Evolutionary conservation across 352 stramenopile species (phyloP), one percentile per base, ranked within the genome.

Genomic region (Nothophytophthora sp.): DNA sequence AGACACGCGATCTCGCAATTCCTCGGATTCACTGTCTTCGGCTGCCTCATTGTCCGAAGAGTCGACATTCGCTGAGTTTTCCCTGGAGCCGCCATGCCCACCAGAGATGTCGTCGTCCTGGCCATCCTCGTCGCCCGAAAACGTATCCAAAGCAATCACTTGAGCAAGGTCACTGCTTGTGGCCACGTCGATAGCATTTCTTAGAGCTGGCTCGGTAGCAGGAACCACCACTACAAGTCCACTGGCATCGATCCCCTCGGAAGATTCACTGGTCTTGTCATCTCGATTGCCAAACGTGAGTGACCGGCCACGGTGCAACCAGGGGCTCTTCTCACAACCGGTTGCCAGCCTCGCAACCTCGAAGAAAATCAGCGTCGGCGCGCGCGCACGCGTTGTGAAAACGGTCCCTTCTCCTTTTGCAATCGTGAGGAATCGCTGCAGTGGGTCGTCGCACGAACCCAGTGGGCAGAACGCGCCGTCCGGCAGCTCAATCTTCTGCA

Each of bases 361-460:
- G 55, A 92, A 96, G 50, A 88, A 91, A 39, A 96, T 59, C 10
- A 95, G 62, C 16, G 80, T 92, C 13, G 86, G 86, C 11, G 86
- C 86, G 13, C 86, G 73, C 12, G 86, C 84, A n/a, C 81, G 85
- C 0, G 86, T 96, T n/a, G 82, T 91, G 55, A 96, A 96, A 18
- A 96, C 84, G 0, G 84, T 88, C 24, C 86, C 83, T 71, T 94
- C 83, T 15, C 70, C 62, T 37, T 71, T 62, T 29, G 67, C 76
- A 37, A 92, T 88, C 10, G 65, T 70, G 37, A 92, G 54, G 40
- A 94, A 70, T 2, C 75, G 70, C 44, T 81, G 66, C n/a, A 91
- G 33, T 20, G 76, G 67, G 32, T 86, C 63, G 29, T 88, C 73
- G 29, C 76, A 88, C 12, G 79, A 86, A 5, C 74, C 80, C 4